Base-by-base conservation (phyloP, 2,329 filamentous ascomycete species). In the Sporothrix pallida region DNA sequence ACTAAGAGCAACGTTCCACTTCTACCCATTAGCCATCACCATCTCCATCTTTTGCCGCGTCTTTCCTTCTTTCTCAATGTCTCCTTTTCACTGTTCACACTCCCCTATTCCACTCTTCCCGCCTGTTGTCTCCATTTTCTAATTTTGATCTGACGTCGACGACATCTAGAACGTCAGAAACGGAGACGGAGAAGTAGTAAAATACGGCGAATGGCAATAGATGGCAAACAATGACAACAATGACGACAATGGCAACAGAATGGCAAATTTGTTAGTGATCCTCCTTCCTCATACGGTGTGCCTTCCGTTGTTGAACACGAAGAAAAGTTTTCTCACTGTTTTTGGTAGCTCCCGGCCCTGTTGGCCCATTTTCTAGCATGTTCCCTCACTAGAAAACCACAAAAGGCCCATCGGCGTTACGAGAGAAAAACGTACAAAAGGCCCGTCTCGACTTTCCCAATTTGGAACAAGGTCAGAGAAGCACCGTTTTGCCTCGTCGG, bases 401-500 rank as follows among this genome's bases (percentile, higher is more conserved):
- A 54, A 10, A 54, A 54, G 12, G 2, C 44, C 63, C 63, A 68
- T 68, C 63, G 63, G 63, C 63, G 63, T 50, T 68, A 68, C 65
- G 46, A 52, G 46, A 50, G 13, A n/a, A 52, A 9, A 42, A 63
- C 31, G 50, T 63, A 37, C 6, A 31, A 50, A 68, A 50, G 44
- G n/a, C 46, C 23, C 67, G 67, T 44, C 67, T 69, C 26, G 67
- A 69, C 15, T 20, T 69, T n/a, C 67, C 67, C 17, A 37, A 13
- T 54, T 54, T 54, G 15, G 67, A 48, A 17, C 15, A 54, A 56
- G 31, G 17, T 15, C 10, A 9, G n/a, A 20, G 15, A n/a, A 17
- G 17, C 15, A 37, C 65, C 23, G 65, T 68, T 69, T 54, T 69
- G 23, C 23, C 65, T 20, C 20, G 12, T 73, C 73, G 73, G 73